Percentiles rank a stretch among this genome's conserved stretches.
These are phyloP conservation scores for Leonotis leonurus DNA, from an alignment of 257 asterid species.

Conservation along the genomic window DNA sequence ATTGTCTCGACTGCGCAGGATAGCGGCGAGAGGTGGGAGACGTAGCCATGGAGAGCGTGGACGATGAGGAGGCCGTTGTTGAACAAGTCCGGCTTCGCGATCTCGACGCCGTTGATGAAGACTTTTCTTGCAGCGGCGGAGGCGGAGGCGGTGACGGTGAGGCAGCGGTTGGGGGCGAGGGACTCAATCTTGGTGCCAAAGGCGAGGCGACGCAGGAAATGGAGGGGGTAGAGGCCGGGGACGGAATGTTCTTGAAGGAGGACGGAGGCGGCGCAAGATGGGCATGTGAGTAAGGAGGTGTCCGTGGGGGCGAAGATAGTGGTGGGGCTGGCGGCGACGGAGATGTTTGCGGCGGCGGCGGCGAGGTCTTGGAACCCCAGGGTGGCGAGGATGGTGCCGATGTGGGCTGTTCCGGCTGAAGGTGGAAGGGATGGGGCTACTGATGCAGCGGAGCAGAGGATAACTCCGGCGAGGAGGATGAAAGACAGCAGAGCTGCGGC, in stretches of 20 bases:
- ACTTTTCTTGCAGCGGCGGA: slow-evolving; percentile 17
- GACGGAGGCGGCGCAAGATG: slow-evolving; percentile 52
- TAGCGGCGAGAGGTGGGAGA: slow-evolving; percentile 54
- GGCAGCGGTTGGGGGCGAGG: slow-evolving; percentile 52
- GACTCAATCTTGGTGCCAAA: slow-evolving; percentile 66
- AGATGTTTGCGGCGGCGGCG: slow-evolving; percentile 27
- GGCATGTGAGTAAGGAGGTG: slow-evolving; percentile 64
- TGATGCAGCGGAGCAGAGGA: slow-evolving; percentile 11
- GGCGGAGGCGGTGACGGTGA: slow-evolving; percentile 46
- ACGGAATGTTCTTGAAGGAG: slow-evolving; percentile 70
- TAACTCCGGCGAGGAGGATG: not conserved
- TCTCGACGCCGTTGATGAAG: slow-evolving; percentile 62
- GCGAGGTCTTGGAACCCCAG: slow-evolving; percentile 55
- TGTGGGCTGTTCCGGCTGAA: slow-evolving; percentile 17
- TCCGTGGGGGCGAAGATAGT: slow-evolving; percentile 72
- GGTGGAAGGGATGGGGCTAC: slow-evolving; percentile 11
- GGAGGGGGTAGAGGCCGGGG: slow-evolving; percentile 59
- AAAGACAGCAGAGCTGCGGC: slow-evolving; percentile 11
- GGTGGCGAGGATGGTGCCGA: slow-evolving; percentile 38
- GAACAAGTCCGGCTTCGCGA: slow-evolving; percentile 56
- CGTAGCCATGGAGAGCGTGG: slow-evolving; percentile 57
- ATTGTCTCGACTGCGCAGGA: slow-evolving; percentile 59
- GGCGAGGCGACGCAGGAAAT: slow-evolving; percentile 44
- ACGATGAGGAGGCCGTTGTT: slow-evolving; percentile 54
- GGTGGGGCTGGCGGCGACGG: slow-evolving; percentile 39